Evolutionary conservation across 148 eudicot genomes (phyloP).

Genomic region (Fagopyrum homotropicum): DNA sequence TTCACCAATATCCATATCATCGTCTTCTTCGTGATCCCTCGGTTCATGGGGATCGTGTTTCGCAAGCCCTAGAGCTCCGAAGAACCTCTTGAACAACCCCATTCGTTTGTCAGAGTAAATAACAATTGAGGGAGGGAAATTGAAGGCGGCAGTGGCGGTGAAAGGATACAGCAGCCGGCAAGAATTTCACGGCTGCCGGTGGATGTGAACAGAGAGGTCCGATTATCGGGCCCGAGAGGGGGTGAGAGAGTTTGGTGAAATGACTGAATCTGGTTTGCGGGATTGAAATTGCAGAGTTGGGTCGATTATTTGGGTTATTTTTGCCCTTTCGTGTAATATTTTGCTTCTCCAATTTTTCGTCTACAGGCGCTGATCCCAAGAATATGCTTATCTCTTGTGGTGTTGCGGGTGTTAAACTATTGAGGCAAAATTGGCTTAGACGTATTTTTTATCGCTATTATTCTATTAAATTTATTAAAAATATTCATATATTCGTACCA

Average conservation of each 20-base stretch:
- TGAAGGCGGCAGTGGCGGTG: background rate
- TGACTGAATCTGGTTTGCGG: background rate
- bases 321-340: background rate
- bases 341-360: background rate
- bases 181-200: slow-evolving; percentile 4
- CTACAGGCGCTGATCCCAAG: background rate
- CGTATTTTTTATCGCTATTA: too few species aligned
- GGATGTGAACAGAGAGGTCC: slow-evolving; percentile 9
- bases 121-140: background rate
- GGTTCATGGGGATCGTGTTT: slow-evolving; percentile 39
- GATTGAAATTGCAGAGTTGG: background rate
- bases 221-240: background rate
- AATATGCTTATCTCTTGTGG: background rate
- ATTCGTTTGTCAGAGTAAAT: slow-evolving; percentile 18
- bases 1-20: slow-evolving; percentile 18
- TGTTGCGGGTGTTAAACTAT: background rate
- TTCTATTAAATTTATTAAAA: too few species aligned
- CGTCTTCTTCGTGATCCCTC: slow-evolving; percentile 27
- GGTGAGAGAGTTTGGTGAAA: slow-evolving; percentile 7
- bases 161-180: background rate
- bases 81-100: slow-evolving; percentile 45
- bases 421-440: too few species aligned
- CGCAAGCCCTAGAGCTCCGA: slow-evolving; percentile 51
- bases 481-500: too few species aligned
- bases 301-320: background rate